Base-by-base conservation (phyloP, 495 filamentous ascomycete genomes). In the Hyphodiscus hymeniophilus region DNA sequence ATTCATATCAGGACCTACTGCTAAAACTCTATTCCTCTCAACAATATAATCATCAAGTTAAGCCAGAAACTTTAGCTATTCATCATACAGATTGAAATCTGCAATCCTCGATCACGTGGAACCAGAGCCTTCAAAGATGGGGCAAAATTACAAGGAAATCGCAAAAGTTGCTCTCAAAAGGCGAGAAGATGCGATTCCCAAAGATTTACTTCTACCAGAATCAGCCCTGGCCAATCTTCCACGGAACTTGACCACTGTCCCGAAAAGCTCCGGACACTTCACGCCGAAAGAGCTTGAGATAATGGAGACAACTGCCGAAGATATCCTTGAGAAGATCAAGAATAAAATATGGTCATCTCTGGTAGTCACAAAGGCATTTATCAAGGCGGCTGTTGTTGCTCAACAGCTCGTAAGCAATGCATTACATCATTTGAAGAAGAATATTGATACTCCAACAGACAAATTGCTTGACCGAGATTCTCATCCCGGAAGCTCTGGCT, bases 291-390 rank as follows among this genome's bases (percentile, higher is more conserved):
- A 85, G 50, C 53, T 82, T 10, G 60, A 64, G 4, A 82, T 84
- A 17, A 84, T 80, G 1, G 79, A 82, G 54, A 56, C 70, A 0
- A 73, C 76, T 54, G 72, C 80, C 1, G 69, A 68, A 2, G 67
- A 62, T 11, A 60, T 82, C 15, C 56, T 76, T 7, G 48, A 61
- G 6, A 68, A 61, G 12, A 79, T 84, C 17, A 61, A 60, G 4
- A 60, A 50, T 5, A 61, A 67, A n/a, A 59, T 60, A 44, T 66
- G 75, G 45, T 80, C 66, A 26, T 66, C 71, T 22, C 59, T 75
- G 21, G 75, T 80, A 44, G 78, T 82, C 17, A 66, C 68, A 11
- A 64, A 58, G 23, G 76, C 70, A n/a, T 83, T 82, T 57, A 79
- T 75, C 59, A 85, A 84, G 65, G 70, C 54, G 6, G 44, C 59